phyloP scores from a whole-genome alignment of 2,329 filamentous ascomycete species.

The Phyllosticta citriasiana region DNA sequence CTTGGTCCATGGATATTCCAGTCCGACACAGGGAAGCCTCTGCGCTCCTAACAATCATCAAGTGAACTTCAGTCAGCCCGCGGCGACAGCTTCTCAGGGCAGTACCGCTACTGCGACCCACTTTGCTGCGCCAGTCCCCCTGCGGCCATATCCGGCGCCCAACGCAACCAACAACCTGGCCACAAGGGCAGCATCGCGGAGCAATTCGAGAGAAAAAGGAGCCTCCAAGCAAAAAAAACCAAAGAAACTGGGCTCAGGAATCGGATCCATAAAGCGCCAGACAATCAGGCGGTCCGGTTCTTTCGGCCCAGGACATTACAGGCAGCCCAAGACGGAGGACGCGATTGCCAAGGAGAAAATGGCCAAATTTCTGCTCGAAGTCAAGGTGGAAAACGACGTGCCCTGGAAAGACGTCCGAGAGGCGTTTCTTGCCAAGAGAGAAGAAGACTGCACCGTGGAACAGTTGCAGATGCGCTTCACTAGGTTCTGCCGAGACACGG shows the following conservation, averaged over 20 bases:
- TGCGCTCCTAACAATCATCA: conserved; percentile 19
- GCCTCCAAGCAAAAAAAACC: conserved; percentile 27
- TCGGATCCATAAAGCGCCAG: conserved; percentile 26
- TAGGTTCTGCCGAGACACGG: conserved; percentile 40
- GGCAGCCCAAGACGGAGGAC: conserved; percentile 17
- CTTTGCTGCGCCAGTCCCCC: conserved; percentile 23
- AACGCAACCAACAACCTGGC: conserved; percentile 24
- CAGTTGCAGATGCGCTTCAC: conserved; percentile 47
- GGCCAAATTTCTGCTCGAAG: conserved; percentile 34
- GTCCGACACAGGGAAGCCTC: conserved; percentile 13
- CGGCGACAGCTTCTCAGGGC: conserved; percentile 12
- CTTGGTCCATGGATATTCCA: no score
- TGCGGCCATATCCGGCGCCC: conserved; percentile 15
- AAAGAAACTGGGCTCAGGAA: conserved; percentile 12
- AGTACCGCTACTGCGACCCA: conserved; percentile 21
- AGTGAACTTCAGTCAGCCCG: conserved; percentile 12
- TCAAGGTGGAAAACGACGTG: conserved; percentile 43
- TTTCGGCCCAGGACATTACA: conserved; percentile 19
- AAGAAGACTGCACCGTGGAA: conserved; percentile 41
- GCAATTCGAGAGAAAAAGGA: conserved; percentile 26
- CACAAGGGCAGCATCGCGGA: conserved; percentile 36
- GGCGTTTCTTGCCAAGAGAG: conserved; percentile 39
- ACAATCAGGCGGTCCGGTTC: conserved; percentile 27
- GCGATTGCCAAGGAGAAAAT: conserved; percentile 41
- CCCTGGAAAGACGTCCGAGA: conserved; percentile 46